Evolutionary conservation across 441 rosid genomes (phyloP).

Genomic region (Pelargonium myrrhifolium): DNA sequence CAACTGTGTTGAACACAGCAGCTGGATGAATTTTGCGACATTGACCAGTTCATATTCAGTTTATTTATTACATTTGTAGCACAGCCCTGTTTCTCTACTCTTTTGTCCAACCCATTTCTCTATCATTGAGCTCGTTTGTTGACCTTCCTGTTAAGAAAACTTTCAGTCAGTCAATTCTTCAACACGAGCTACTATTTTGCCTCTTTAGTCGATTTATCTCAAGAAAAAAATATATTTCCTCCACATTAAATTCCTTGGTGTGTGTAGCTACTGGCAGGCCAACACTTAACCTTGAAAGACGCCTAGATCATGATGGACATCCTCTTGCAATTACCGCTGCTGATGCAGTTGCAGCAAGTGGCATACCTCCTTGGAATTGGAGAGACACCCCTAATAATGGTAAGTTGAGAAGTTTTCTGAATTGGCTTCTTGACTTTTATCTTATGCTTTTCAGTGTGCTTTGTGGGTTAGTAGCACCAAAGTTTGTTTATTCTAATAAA

Average conservation of each 20-base stretch:
- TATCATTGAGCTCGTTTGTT: no score
- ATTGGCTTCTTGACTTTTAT: no score
- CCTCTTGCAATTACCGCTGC: slow-evolving; percentile 83
- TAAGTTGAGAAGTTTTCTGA: slow-evolving; percentile 21
- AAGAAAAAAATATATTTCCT: slow-evolving; percentile 19
- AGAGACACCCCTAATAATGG: slow-evolving; percentile 86
- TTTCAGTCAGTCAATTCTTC: background rate
- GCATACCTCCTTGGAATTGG: slow-evolving; percentile 99
- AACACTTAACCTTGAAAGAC: slow-evolving; percentile 84
- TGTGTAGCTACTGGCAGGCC: slow-evolving; percentile 75
- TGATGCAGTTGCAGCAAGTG: slow-evolving; percentile 71
- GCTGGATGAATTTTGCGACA: no score
- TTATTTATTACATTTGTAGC: no score
- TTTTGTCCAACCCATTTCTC: no score
- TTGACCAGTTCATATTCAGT: no score
- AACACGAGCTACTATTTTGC: background rate
- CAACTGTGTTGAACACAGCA: no score
- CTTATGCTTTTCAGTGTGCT: slow-evolving; percentile 10
- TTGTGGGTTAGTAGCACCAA: background rate
- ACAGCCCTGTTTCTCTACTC: no score
- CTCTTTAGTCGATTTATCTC: slow-evolving; percentile 7
- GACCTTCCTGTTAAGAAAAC: no score
- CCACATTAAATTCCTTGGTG: slow-evolving; percentile 23
- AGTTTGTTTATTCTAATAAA: background rate
- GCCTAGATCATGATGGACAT: slow-evolving; percentile 89